Evolutionary conservation across 257 asterid species (phyloP), one percentile per base, ranked within the genome.

Genomic region (Salvia hispanica): DNA sequence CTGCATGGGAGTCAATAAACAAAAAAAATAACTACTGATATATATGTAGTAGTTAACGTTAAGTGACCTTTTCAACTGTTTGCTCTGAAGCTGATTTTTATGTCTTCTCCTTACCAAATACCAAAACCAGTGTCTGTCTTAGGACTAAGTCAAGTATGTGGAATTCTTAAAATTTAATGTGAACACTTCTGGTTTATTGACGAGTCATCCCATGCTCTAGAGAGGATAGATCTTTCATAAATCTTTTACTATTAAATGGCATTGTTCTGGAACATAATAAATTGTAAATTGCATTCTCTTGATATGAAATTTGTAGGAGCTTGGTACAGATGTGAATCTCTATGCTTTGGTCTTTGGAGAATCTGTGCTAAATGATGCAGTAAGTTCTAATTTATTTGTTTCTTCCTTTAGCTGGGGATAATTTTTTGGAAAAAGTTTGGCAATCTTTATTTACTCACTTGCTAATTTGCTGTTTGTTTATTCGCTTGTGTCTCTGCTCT

Each of bases 291-390:
- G 56, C 58, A 51, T 71, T 47, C 58, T 66, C 75, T 67, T 74
- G 62, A 62, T 62, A 43, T 75, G 78, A 57, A 64, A 48, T 72
- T 34, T 80, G 15, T 73, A 94, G 96, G 99, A 94, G 89, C 96
- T 94, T 76, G 97, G 99, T 65, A 80, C 96, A 9, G 99, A 94
- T 37, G 90, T 75, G 73, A 94, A 94, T 79, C 96, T 94, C 60
- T 94, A 91, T 47, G 99, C 99, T 15, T 77, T 94, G 83, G 99
- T 94, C 56, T 94, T 94, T 78, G 99, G 99, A 47, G 99, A 94
- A 72, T 94, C 99, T 75, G 99, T 94, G 75, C 78, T 94, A 78
- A 94, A 94, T 75, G 99, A 94, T 82, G 99, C 99, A 21, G 97
- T 94, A 84, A 85, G 91, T 84, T 81, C 58, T 65, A 46, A 44